phyloP scores from a whole-genome alignment of 768 basidiomycete species.

The Ramaria sp. region DNA sequence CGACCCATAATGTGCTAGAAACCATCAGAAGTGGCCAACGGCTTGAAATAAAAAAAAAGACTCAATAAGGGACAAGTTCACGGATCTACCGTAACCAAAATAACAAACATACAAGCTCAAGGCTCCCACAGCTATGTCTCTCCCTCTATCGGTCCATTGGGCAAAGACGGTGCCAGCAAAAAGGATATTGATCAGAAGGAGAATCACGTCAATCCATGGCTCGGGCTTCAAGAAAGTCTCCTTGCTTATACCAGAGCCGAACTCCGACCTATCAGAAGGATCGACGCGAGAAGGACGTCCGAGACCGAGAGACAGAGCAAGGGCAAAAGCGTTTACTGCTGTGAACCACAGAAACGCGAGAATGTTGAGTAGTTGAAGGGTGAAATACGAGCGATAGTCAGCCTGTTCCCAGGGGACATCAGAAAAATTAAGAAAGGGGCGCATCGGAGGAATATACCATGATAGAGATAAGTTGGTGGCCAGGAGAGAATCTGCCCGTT shows the following conservation, averaged over 20 bases:
- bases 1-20: slow-evolving; percentile 9
- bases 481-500: background rate
- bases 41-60: background rate
- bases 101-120: slow-evolving; percentile 4
- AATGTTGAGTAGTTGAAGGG: slow-evolving; percentile 8
- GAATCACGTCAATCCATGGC: slow-evolving; percentile 6
- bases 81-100: background rate
- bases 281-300: slow-evolving; percentile 1
- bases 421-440: background rate
- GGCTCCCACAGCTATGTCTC: slow-evolving; percentile 8
- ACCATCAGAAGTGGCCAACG: slow-evolving; percentile 9
- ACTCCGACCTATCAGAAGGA: slow-evolving; percentile 4
- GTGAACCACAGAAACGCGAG: slow-evolving; percentile 10
- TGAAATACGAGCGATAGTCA: background rate
- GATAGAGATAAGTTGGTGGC: background rate
- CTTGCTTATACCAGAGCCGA: slow-evolving; percentile 10
- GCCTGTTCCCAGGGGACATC: background rate
- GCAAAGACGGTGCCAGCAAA: slow-evolving; percentile 11
- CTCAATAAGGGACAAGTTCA: background rate
- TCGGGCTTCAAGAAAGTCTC: slow-evolving; percentile 7
- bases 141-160: slow-evolving; percentile 11
- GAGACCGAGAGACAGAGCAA: slow-evolving; percentile 8
- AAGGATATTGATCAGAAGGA: slow-evolving; percentile 8
- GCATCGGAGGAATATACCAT: background rate
- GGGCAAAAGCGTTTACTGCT: slow-evolving; percentile 10